These are phyloP conservation scores for Microdochium nivale DNA, from an alignment of 2,329 filamentous ascomycete species.

Conservation along the genomic window DNA sequence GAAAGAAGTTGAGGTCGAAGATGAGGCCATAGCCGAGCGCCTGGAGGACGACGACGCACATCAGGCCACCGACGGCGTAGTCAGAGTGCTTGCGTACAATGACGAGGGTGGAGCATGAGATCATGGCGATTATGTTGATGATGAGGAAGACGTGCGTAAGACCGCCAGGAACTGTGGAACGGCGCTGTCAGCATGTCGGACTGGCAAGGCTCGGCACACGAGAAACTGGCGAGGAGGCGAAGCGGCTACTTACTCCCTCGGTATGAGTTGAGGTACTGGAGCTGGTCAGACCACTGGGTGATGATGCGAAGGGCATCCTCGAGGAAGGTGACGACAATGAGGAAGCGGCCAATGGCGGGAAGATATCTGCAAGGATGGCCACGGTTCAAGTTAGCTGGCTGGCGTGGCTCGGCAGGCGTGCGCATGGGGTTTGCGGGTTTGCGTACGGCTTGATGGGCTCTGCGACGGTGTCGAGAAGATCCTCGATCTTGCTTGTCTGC, in stretches of 20 bases:
- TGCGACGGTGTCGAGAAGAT: slow-evolving; percentile 75
- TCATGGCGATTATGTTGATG: slow-evolving; percentile 83
- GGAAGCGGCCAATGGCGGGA: slow-evolving; percentile 88
- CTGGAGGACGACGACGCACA: slow-evolving; percentile 85
- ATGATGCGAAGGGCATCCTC: slow-evolving; percentile 94
- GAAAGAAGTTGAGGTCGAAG: slow-evolving; percentile 99
- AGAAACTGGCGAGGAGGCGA: slow-evolving; percentile 2
- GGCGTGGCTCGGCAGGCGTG: not conserved
- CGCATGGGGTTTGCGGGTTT: not conserved
- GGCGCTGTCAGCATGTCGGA: slow-evolving; percentile 10
- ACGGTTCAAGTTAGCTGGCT: too few relatives aligned
- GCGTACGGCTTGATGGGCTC: slow-evolving; percentile 91
- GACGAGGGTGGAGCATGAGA: slow-evolving; percentile 71
- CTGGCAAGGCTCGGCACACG: not conserved
- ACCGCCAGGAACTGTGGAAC: slow-evolving; percentile 65
- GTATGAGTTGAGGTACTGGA: slow-evolving; percentile 88
- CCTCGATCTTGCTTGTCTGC: slow-evolving; percentile 98
- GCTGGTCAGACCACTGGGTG: slow-evolving; percentile 95
- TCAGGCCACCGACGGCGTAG: slow-evolving; percentile 83
- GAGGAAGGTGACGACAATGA: slow-evolving; percentile 97
- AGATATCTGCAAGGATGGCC: slow-evolving; percentile 59
- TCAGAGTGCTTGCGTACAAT: slow-evolving; percentile 90
- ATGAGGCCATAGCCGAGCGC: slow-evolving; percentile 95
- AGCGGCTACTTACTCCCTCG: slow-evolving; percentile 66
- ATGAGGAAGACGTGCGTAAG: slow-evolving; percentile 91